These are phyloP conservation scores for Ramaria sp. DNA, from an alignment of 768 basidiomycete species.

Conservation along the genomic window DNA sequence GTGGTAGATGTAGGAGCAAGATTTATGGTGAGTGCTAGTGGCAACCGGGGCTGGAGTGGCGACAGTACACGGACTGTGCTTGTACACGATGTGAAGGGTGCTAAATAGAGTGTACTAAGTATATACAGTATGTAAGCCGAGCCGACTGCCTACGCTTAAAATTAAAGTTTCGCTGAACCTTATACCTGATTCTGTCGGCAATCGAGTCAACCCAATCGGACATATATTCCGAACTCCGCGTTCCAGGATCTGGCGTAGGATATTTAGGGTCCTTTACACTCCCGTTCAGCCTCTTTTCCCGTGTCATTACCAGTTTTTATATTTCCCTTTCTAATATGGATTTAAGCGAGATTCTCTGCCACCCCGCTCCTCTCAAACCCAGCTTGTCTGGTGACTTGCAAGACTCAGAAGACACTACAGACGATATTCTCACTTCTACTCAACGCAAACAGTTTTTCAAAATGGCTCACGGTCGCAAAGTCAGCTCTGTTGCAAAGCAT, in stretches of 20 bases:
- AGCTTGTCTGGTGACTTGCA: slow-evolving; percentile 7
- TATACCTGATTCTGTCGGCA: slow-evolving; percentile 9
- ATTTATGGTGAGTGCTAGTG: slow-evolving; percentile 86
- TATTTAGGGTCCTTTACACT: slow-evolving; percentile 10
- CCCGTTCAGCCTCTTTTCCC: neutral
- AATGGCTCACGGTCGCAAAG: slow-evolving; percentile 37
- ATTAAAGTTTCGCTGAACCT: slow-evolving; percentile 10
- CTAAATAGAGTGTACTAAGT: slow-evolving; percentile 12
- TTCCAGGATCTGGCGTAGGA: slow-evolving; percentile 25
- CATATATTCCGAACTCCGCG: neutral
- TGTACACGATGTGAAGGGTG: slow-evolving; percentile 72
- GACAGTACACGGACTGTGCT: slow-evolving; percentile 85
- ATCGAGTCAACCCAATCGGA: neutral
- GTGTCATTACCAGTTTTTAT: neutral
- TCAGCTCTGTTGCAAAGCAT: slow-evolving; percentile 42
- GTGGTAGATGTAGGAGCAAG: slow-evolving; percentile 78
- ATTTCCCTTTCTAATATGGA: slow-evolving; percentile 4
- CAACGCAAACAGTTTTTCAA: slow-evolving; percentile 36
- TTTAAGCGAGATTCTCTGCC: slow-evolving; percentile 2
- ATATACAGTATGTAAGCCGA: neutral
- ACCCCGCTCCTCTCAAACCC: slow-evolving; percentile 7
- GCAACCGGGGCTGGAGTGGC: slow-evolving; percentile 90
- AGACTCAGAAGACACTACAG: slow-evolving; percentile 5
- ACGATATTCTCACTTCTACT: slow-evolving; percentile 12
- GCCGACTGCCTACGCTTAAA: neutral